Conservation (phyloP, 2,329 filamentous ascomycete genomes). For the Beauveria asiatica region DNA sequence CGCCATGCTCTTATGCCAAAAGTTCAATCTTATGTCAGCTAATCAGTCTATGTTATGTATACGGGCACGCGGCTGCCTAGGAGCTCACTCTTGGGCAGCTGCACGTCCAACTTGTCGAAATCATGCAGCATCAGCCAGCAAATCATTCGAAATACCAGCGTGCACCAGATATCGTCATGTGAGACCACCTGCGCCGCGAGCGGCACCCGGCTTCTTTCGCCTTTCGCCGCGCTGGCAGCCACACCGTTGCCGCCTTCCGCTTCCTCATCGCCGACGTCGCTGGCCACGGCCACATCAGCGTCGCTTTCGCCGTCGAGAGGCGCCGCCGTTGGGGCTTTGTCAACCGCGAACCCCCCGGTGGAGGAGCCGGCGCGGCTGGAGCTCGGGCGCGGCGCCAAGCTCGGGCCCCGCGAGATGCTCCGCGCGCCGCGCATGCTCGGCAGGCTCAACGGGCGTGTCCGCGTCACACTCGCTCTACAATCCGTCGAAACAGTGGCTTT, state of each 20-base stretch:
- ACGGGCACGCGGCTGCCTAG: conserved; percentile 47
- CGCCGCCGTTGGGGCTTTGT: not conserved
- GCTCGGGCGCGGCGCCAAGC: conserved; percentile 1
- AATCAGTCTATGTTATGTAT: conserved; percentile 32
- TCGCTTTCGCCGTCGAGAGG: not conserved
- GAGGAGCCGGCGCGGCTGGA: conserved; percentile 1
- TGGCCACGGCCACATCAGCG: not conserved
- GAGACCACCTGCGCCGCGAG: conserved; percentile 20
- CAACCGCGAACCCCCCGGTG: not conserved
- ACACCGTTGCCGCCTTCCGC: conserved; percentile 15
- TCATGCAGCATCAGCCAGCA: conserved; percentile 51
- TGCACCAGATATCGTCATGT: conserved; percentile 44
- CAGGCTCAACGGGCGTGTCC: conserved; percentile 17
- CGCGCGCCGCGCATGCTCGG: conserved; percentile 10
- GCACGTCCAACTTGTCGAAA: conserved; percentile 45
- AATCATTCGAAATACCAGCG: conserved; percentile 47
- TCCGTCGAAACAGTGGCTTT: conserved; percentile 22
- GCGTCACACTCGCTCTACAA: conserved; percentile 18
- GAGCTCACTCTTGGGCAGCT: conserved; percentile 44
- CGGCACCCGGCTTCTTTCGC: conserved; percentile 21
- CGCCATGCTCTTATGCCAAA: not conserved
- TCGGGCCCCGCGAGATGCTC: not conserved
- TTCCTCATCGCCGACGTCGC: not conserved
- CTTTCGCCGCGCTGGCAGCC: not conserved
- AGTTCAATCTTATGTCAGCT: no score